Conservation (phyloP, 805 yeast species). For the Candida hungchunana region DNA sequence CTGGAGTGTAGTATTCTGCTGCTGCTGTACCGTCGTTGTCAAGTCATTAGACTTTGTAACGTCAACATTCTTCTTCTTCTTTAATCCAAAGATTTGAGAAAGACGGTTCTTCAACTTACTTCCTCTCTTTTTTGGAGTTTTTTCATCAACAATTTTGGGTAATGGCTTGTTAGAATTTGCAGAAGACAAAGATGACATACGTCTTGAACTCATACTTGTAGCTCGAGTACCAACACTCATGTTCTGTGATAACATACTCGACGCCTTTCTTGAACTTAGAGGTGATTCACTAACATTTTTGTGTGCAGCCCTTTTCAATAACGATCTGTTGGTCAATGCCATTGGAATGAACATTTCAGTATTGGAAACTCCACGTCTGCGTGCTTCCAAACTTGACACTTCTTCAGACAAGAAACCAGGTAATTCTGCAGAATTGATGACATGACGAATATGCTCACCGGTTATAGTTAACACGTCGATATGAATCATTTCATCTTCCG, state of each 20-base stretch:
- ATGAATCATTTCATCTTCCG: constrained; percentile 28
- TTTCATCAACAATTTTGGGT: constrained; percentile 12
- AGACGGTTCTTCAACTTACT: constrained; percentile 21
- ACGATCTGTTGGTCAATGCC: constrained; percentile 12
- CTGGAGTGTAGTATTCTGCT: not conserved
- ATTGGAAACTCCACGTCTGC: constrained; percentile 15
- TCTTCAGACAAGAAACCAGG: constrained; percentile 35
- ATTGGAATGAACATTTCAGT: constrained; percentile 8
- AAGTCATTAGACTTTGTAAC: not conserved
- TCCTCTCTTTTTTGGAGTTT: constrained; percentile 2
- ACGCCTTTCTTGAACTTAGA: constrained; percentile 10
- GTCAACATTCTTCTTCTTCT: constrained; percentile 8
- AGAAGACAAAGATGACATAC: constrained; percentile 20
- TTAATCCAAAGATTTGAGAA: constrained; percentile 21
- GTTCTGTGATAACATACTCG: constrained; percentile 8
- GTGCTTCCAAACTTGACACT: constrained; percentile 28
- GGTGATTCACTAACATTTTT: not conserved
- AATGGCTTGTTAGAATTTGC: constrained; percentile 19
- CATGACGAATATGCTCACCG: constrained; percentile 21
- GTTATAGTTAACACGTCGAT: constrained; percentile 25
- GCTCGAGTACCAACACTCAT: constrained; percentile 11
- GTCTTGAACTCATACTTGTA: constrained; percentile 15
- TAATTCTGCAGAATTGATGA: constrained; percentile 31
- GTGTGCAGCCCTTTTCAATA: constrained; percentile 2
- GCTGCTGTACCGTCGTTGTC: not conserved